Base-by-base conservation (phyloP, 2,329 filamentous ascomycete genomes). In the Parascedosporium putredinis region DNA sequence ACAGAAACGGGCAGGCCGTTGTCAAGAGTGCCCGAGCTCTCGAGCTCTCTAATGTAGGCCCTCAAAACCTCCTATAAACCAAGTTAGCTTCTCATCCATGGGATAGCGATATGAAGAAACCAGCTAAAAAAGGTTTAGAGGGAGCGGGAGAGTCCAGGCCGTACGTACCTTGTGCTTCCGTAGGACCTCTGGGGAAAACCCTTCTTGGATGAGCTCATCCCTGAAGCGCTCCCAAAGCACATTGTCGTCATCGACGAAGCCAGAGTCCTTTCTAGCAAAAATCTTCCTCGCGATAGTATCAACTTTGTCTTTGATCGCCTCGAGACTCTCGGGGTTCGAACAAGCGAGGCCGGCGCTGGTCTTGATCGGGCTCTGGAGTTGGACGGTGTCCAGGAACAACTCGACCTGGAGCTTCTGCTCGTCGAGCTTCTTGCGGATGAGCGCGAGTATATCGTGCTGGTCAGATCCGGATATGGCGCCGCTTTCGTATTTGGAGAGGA, bases 21-120 rank as follows among this genome's bases (percentile, higher is more conserved):
- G 34, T 68, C 67, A 10, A 64, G 59, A n/a, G 63, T 60, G 31
- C 67, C 66, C 50, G 72, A 67, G 36, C 75, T 70, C 54, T 79
- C 74, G 53, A 82, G 70, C 57, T 79, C 74, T 31, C 75, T 74
- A 38, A 83, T 79, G 57, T 83, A 81, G 18, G 78, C 76, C 53
- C 76, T 70, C 22, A 81, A 62, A 8, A 80, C 68, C 55, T 80
- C 75, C 79, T 82, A 51, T 51, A 49, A 24, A 38, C 47, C 34
- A 47, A 61, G 56, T 33, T 16, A 33, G 27, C n/a, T 36, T 47
- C 43, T 16, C 43, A 9, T 31, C n/a, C 14, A 46, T 23, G 38
- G 3, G 6, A 38, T 50, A 9, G 34, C 45, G 18, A 47, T n/a
- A n/a, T n/a, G n/a, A n/a, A n/a, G n/a, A n/a, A n/a, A n/a, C n/a